A percentile compares a stretch with the other conserved stretches of the same genome.
Conservation (phyloP, 805 yeast species). For the Candida verbasci region DNA sequence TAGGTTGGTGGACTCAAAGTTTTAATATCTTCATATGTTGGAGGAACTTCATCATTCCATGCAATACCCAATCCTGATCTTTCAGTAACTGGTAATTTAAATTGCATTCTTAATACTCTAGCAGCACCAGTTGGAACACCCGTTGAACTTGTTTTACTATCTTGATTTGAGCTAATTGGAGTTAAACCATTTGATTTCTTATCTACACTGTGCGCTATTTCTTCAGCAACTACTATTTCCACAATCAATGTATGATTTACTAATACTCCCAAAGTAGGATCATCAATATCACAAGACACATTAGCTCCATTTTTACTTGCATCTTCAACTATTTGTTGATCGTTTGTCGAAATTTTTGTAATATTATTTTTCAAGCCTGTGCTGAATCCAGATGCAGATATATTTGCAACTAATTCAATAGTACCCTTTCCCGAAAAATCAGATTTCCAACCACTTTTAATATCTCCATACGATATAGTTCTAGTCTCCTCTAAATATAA, state of each 20-base stretch:
- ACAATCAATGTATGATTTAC: constrained; percentile 75
- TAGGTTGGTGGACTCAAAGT: constrained; percentile 88
- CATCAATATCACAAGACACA: constrained; percentile 76
- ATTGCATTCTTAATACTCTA: constrained; percentile 90
- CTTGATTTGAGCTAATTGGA: constrained; percentile 12
- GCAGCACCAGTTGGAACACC: constrained; percentile 95
- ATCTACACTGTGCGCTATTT: constrained; percentile 45
- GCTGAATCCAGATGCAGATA: constrained; percentile 54
- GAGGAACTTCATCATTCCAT: constrained; percentile 99
- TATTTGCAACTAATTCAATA: constrained; percentile 73
- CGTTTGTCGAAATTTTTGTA: constrained; percentile 37
- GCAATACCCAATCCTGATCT: constrained; percentile 94
- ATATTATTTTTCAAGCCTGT: constrained; percentile 49
- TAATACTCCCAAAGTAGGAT: constrained; percentile 71
- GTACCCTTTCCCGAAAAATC: constrained; percentile 78
- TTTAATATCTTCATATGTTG: constrained; percentile 81
- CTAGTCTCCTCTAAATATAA: constrained; percentile 70
- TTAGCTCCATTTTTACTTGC: constrained; percentile 41
- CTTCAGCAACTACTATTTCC: constrained; percentile 95
- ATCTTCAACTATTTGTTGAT: constrained; percentile 17
- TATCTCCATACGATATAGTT: constrained; percentile 71
- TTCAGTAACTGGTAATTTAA: constrained; percentile 76
- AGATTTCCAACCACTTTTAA: constrained; percentile 92
- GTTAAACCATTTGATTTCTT: constrained; percentile 7
- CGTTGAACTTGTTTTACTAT: constrained; percentile 16